Evolutionary conservation across 768 basidiomycete genomes (phyloP), one percentile per base, ranked within the genome.

Genomic region (Tylopilus sp.): DNA sequence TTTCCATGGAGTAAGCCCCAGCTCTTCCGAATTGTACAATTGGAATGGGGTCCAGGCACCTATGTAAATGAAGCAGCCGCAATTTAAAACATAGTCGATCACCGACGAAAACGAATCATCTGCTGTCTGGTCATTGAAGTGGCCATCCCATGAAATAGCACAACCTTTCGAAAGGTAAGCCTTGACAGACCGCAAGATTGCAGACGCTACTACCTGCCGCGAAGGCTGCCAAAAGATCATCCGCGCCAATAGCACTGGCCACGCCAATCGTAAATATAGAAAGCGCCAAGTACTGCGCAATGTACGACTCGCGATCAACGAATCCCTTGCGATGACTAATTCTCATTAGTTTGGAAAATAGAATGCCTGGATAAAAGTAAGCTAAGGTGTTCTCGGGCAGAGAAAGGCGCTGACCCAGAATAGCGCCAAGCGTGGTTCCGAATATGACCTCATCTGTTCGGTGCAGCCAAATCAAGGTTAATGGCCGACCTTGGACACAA

Each of bases 91-190:
- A 56, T 97, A 81, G 68, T 98, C 91, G 56, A 98, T 85, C 37
- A 97, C 89, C 24, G 92, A 86, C 2, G 92, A 87, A 66, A 99
- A 98, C 12, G 83, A 76, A 52, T 93, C 90, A 57, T 88, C 84
- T 70, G 95, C 89, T 0, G 83, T 91, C 54, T 91, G 85, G 19
- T 72, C 71, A 60, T 89, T 87, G 72, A 89, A 89, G 59, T 90
- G 77, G 3, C 84, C 89, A 68, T 96, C 93, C 92, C 91, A 95
- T 8, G 91, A 91, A 58, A 98, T 87, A 2, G 95, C 91, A 48
- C 79, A 84, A 3, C 95, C 95, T 85, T 31, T 47, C 7, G n/a
- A 43, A n/a, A 31, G 26, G 30, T 54, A 30, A 52, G 53, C 44
- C 16, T 16, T n/a, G 19, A 48, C 10, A 10, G 21, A 12, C 3